phyloP scores from a whole-genome alignment of 176 grass and related monocot species.

The Alloteropsis semialata region DNA sequence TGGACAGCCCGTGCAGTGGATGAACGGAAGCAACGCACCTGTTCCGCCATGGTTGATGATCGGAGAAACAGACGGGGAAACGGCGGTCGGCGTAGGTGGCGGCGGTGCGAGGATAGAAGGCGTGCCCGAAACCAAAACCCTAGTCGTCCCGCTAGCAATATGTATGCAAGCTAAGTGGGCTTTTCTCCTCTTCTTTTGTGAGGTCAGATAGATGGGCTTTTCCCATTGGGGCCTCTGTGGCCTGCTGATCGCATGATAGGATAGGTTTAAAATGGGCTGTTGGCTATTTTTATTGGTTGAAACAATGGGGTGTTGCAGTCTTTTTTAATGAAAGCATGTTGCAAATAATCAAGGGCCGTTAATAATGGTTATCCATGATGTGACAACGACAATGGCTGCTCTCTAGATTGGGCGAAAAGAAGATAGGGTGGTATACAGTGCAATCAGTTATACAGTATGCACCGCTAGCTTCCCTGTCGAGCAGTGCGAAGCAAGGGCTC shows the following conservation, averaged over 20 bases:
- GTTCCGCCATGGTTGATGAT: slow-evolving; percentile 30
- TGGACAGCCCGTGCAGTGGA: background rate
- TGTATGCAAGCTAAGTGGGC: background rate
- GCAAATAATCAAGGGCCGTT: too few relatives aligned
- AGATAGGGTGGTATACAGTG: too few relatives aligned
- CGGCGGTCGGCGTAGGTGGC: background rate
- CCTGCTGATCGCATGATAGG: background rate
- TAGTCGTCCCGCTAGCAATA: background rate
- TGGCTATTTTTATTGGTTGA: too few relatives aligned
- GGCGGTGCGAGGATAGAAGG: background rate
- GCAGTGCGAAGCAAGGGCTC: too few relatives aligned
- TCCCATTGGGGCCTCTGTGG: background rate
- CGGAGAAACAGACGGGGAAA: background rate
- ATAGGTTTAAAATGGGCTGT: too few relatives aligned
- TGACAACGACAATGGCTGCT: too few relatives aligned
- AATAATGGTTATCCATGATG: too few relatives aligned
- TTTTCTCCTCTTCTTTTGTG: background rate
- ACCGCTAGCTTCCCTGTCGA: too few relatives aligned
- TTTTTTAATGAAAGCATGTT: too few relatives aligned
- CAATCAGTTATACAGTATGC: too few relatives aligned
- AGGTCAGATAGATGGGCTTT: background rate
- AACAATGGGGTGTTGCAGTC: too few relatives aligned
- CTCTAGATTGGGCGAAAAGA: too few relatives aligned
- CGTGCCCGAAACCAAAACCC: slow-evolving; percentile 12
- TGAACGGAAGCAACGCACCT: background rate